phyloP scores from a whole-genome alignment of 768 basidiomycete genomes.

The Trametes cingulata region DNA sequence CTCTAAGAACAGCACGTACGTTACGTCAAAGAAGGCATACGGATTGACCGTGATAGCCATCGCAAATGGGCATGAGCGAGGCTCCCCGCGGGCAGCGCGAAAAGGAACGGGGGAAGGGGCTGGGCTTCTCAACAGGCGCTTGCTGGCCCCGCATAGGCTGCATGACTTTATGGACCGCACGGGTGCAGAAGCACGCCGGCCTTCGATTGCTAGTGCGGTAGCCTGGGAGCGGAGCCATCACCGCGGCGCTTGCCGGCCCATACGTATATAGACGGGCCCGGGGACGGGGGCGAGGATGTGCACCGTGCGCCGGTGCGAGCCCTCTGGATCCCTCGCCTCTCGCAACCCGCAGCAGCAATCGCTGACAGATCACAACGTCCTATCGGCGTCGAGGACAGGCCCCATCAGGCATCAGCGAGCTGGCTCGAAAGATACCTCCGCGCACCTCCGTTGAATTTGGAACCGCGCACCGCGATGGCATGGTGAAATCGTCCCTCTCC shows the following conservation, averaged over 20 bases:
- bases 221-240: constrained; percentile 8
- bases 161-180: neutral
- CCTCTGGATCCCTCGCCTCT: neutral
- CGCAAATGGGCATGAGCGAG: neutral
- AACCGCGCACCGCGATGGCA: too few relatives aligned
- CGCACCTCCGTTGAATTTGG: too few relatives aligned
- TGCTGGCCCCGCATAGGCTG: neutral
- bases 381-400: neutral
- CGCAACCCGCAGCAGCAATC: neutral
- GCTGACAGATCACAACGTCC: neutral
- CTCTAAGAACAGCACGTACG: neutral
- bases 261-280: neutral
- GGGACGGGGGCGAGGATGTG: neutral
- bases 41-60: constrained; percentile 11
- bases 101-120: neutral
- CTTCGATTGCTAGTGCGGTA: constrained; percentile 2
- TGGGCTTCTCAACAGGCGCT: neutral
- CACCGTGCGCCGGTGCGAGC: too few relatives aligned
- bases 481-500: too few relatives aligned
- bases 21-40: constrained; percentile 10
- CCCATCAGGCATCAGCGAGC: neutral
- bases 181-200: constrained; percentile 1
- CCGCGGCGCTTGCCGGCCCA: constrained; percentile 1
- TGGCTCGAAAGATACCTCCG: too few relatives aligned
- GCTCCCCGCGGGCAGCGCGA: neutral